A percentile compares a stretch with the other conserved stretches of the same genome.
Conservation (phyloP, 352 stramenopile species). For the Pelagophyceae sp. region DNA sequence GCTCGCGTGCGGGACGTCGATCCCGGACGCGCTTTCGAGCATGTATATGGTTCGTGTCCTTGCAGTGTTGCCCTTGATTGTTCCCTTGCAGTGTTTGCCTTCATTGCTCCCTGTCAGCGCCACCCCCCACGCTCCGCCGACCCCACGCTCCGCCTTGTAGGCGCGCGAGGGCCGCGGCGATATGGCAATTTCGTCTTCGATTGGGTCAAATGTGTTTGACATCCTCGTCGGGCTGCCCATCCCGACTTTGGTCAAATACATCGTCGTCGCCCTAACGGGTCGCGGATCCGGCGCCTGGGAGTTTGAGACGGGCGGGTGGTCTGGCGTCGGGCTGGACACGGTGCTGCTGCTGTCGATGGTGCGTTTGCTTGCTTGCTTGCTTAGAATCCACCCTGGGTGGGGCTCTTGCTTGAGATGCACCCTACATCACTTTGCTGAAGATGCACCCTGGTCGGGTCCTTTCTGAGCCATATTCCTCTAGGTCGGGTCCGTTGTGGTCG, state of each 20-base stretch:
- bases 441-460: too few species aligned
- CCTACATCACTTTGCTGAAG: too few species aligned
- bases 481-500: constrained; percentile 33
- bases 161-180: constrained; percentile 41
- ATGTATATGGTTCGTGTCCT: too few species aligned
- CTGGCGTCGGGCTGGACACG: constrained; percentile 14
- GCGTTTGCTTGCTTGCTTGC: too few species aligned
- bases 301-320: constrained; percentile 11
- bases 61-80: too few species aligned
- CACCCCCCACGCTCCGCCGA: too few species aligned
- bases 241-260: constrained; percentile 34
- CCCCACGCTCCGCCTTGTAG: too few species aligned
- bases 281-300: not conserved
- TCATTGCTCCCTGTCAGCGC: too few species aligned
- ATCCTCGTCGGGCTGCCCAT: constrained; percentile 44
- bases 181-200: constrained; percentile 45
- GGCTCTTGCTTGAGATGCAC: too few species aligned
- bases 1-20: constrained; percentile 41
- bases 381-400: too few species aligned
- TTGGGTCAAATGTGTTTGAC: constrained; percentile 48
- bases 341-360: constrained; percentile 25
- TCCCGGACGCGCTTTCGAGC: constrained; percentile 40
- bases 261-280: constrained; percentile 20
- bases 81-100: too few species aligned
- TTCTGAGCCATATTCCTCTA: too few species aligned